phyloP scores from a whole-genome alignment of 2,329 filamentous ascomycete species.

The Monosporascus sp. region DNA sequence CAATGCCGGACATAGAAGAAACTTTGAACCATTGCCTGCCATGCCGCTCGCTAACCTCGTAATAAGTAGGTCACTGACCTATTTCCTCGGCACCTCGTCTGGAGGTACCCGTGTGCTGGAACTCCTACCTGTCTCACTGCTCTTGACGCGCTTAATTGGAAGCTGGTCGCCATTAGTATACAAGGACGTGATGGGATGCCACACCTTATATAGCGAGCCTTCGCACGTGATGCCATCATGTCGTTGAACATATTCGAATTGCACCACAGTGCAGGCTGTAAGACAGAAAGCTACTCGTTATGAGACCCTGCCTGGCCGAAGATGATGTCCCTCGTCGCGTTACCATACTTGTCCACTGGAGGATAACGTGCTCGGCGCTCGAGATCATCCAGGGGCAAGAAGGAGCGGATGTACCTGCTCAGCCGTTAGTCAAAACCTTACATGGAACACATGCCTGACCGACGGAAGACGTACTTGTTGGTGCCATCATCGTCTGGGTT shows the following conservation, averaged over 20 bases:
- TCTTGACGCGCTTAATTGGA: no score
- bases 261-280: not conserved
- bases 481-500: conserved; percentile 66
- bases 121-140: no score
- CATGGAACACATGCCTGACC: conserved; percentile 3
- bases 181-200: no score
- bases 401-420: conserved; percentile 74
- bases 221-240: no score
- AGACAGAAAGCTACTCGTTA: conserved; percentile 27
- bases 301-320: conserved; percentile 39
- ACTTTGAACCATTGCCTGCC: no score
- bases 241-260: not conserved
- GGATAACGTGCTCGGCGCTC: conserved; percentile 73
- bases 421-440: conserved; percentile 25
- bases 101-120: no score
- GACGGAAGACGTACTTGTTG: conserved; percentile 47
- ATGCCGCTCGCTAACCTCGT: no score
- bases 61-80: no score
- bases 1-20: no score
- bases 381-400: conserved; percentile 73
- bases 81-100: no score
- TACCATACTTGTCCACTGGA: conserved; percentile 51
- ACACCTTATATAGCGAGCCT: no score
- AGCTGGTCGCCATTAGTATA: no score
- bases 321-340: conserved; percentile 37